Base-by-base conservation (phyloP, 2,329 filamentous ascomycete species). In the Alternaria hordeiaustralica region DNA sequence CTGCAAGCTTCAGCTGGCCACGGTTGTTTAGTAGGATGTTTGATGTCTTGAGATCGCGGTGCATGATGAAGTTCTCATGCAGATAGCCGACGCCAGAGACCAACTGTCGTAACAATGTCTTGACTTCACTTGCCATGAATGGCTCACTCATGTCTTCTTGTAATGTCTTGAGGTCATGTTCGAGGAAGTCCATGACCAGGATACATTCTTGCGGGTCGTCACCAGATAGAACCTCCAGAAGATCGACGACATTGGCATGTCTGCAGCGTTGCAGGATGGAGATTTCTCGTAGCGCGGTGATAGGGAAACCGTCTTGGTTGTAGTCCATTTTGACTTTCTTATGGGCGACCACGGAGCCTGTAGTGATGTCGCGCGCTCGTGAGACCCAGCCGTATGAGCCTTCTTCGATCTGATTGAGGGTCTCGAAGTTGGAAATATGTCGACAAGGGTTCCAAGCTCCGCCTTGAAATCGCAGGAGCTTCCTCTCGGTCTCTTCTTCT, bases 311-410 rank as follows among this genome's bases (percentile, higher is more conserved):
- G 78, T 97, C 94, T 64, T 87, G 87, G 45, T 62, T 58, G 60
- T 72, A 86, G 63, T 97, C 93, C 80, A 97, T 89, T 85, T 99
- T 99, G 60, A 98, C 86, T 76, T 94, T 91, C 85, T 99, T 99
- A 68, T 99, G 84, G 13, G 96, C 96, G 20, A 98, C 94, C 7
- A 99, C 87, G 61, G 90, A 87, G 33, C 92, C 92, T 0, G 92
- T 95, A 5, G 84, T 82, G 30, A 87, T 84, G 72, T 96, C 91
- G 65, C 86, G 90, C 12, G 94, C 96, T 61, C 96, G 87, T 58
- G 94, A 94, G 5, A 99, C 96, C 87, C 90, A 95, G 49, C 96
- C 96, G 80, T 99, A 99, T 9, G 94, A 94, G 36, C 96, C 96
- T 83, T 99, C 96, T 80, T 98, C 96, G 74, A 99, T 99, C 78